phyloP scores from a whole-genome alignment of 2,329 filamentous ascomycete genomes.

The Venturia carpophila region DNA sequence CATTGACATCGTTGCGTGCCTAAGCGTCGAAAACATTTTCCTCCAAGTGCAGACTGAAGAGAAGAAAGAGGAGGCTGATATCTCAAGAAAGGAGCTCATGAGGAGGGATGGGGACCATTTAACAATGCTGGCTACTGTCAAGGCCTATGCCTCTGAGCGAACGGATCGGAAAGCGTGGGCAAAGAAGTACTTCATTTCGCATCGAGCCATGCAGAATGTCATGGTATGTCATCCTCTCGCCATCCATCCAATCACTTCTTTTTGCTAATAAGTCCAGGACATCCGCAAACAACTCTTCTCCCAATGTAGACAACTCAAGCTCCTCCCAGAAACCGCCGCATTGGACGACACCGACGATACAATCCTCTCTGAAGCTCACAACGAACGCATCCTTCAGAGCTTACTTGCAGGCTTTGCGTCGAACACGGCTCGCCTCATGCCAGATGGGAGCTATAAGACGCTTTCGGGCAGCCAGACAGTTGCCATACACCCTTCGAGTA shows the following conservation, averaged over 20 bases:
- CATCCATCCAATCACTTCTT: background rate
- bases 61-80: conserved; percentile 50
- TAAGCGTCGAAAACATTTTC: conserved; percentile 59
- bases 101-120: conserved; percentile 57
- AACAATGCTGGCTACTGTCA: conserved; percentile 53
- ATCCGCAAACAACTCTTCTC: conserved; percentile 54
- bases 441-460: conserved; percentile 55
- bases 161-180: conserved; percentile 54
- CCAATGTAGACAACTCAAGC: conserved; percentile 45
- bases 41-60: conserved; percentile 52
- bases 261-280: conserved; percentile 34
- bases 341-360: conserved; percentile 12
- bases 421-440: conserved; percentile 53
- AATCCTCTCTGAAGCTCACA: conserved; percentile 35
- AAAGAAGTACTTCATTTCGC: conserved; percentile 50
- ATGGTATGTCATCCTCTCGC: conserved; percentile 37
- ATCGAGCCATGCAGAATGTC: conserved; percentile 57
- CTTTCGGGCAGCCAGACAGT: conserved; percentile 54
- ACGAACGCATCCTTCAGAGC: conserved; percentile 47
- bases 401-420: conserved; percentile 51
- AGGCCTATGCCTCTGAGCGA: conserved; percentile 50
- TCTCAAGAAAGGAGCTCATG: conserved; percentile 48
- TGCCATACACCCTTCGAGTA: conserved; percentile 54
- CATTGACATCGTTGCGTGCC: conserved; percentile 70
- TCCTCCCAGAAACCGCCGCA: conserved; percentile 35